These are phyloP conservation scores for Arabis hirsuta DNA, from an alignment of 345 rosid genomes.

Conservation along the genomic window DNA sequence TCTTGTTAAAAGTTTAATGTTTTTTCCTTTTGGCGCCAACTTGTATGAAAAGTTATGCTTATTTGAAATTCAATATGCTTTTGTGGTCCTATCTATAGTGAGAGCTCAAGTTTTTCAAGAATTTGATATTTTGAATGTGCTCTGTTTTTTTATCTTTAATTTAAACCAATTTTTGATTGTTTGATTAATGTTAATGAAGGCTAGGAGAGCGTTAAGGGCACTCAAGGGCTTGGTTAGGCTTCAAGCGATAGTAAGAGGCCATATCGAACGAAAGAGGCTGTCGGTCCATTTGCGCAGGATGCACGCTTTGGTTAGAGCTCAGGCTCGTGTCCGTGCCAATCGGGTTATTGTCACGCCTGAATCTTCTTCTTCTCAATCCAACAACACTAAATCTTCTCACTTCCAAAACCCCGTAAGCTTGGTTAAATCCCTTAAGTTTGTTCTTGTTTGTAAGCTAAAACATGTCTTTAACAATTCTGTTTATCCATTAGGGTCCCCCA, in stretches of 20 bases:
- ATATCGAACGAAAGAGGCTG: constrained; percentile 75
- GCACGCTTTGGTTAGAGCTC: constrained; percentile 80
- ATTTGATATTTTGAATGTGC: not conserved
- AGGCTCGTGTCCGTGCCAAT: constrained; percentile 72
- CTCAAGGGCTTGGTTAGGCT: constrained; percentile 92
- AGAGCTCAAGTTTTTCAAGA: not conserved
- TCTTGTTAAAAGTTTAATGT: constrained; percentile 22
- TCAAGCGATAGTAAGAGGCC: constrained; percentile 94
- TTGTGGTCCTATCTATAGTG: constrained; percentile 37
- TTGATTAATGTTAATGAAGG: constrained; percentile 46
- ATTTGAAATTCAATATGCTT: constrained; percentile 26
- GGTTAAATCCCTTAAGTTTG: not conserved
- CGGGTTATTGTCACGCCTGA: constrained; percentile 48
- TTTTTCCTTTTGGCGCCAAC: constrained; percentile 32
- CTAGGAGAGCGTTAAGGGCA: constrained; percentile 91
- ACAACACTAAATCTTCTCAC: constrained; percentile 70
- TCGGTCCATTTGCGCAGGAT: constrained; percentile 59
- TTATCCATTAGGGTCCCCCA: constrained; percentile 68
- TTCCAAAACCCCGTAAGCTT: constrained; percentile 63
- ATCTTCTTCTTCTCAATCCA: constrained; percentile 65
- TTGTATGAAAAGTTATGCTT: constrained; percentile 31
- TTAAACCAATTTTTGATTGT: not conserved
- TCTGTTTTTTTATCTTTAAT: not conserved
- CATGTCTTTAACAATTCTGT: constrained; percentile 10
- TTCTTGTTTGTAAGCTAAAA: not conserved